Evolutionary conservation across 148 eudicot species (phyloP), one percentile per base, ranked within the genome.

Genomic region (Arbutus unedo): DNA sequence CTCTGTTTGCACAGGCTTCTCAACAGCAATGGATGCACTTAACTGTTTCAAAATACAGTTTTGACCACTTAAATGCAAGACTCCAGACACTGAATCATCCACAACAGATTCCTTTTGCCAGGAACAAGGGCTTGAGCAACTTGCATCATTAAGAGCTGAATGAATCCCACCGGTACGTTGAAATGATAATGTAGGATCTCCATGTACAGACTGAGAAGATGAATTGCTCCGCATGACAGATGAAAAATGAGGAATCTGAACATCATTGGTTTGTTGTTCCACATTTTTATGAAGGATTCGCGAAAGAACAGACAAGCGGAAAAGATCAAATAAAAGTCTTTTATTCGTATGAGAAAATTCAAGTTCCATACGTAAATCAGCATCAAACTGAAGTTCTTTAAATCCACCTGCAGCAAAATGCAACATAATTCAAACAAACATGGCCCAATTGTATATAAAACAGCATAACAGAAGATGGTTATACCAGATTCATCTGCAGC

Each of bases 401-500:
- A 92, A 79, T 83, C 86, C 81, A 72, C 93, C 98, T 96, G 94
- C 87, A 89, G 16, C 79, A 83, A 47, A 85, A 81, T 48, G 60
- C 79, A 79, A 78, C 85, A 31, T 25, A 13, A 75, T 11, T 64
- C 31, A 60, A 79, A 23, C 67, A 21, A 59, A 31, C 74, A 44
- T 56, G 45, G 43, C 43, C 55, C 14, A 21, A 83, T 41, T 79
- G 72, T 6, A 50, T 21, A 19, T 54, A 41, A 62, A 49, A 71
- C 8, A 74, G 54, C 57, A 38, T 57, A 41, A 82, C 76, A 51
- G 25, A 77, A 77, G 49, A 75, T 66, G 49, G 25, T 77, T 76
- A 55, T 91, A 94, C 99, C 95, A 83, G 90, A 86, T 83, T 89
- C 92, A 87, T 93, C 92, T 80, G 83, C 79, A 75, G 89, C 89